Evolutionary conservation across 495 filamentous ascomycete genomes (phyloP).

Genomic region (Aspergillus coremiiformis): DNA sequence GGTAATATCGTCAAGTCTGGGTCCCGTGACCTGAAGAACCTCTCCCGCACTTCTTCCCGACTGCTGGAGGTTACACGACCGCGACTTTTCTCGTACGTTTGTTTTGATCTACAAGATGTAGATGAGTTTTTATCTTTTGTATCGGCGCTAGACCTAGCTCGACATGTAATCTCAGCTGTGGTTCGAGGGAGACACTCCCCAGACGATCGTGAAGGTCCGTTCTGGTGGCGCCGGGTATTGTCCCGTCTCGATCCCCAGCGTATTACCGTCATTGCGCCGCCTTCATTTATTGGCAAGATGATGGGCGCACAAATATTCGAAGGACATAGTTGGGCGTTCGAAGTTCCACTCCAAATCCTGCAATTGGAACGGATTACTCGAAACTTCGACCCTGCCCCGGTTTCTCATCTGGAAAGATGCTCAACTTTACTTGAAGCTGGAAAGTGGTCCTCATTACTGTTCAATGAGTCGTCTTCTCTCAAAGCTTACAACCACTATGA

Average conservation of each 20-base stretch:
- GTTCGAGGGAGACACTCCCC: conserved; percentile 11
- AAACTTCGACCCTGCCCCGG: background rate
- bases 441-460: conserved; percentile 29
- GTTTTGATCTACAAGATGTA: conserved; percentile 23
- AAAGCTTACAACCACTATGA: conserved; percentile 40
- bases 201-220: conserved; percentile 12
- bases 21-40: conserved; percentile 27
- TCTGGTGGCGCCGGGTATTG: conserved; percentile 30
- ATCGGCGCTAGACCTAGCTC: conserved; percentile 15
- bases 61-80: conserved; percentile 26
- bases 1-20: conserved; percentile 15
- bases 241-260: conserved; percentile 22
- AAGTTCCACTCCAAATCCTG: conserved; percentile 29
- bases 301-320: conserved; percentile 24
- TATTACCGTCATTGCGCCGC: conserved; percentile 31
- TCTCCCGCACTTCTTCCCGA: conserved; percentile 21
- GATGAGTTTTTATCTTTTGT: conserved; percentile 26
- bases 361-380: conserved; percentile 18
- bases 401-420: conserved; percentile 8
- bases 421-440: conserved; percentile 19
- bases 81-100: conserved; percentile 28
- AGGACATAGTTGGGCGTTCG: conserved; percentile 36
- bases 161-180: conserved; percentile 29
- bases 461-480: conserved; percentile 38
- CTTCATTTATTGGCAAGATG: conserved; percentile 25